A percentile compares a stretch with the other conserved stretches of the same genome.
Evolutionary conservation across 768 basidiomycete species (phyloP).

Genomic region (Panaeolus cyanescens): DNA sequence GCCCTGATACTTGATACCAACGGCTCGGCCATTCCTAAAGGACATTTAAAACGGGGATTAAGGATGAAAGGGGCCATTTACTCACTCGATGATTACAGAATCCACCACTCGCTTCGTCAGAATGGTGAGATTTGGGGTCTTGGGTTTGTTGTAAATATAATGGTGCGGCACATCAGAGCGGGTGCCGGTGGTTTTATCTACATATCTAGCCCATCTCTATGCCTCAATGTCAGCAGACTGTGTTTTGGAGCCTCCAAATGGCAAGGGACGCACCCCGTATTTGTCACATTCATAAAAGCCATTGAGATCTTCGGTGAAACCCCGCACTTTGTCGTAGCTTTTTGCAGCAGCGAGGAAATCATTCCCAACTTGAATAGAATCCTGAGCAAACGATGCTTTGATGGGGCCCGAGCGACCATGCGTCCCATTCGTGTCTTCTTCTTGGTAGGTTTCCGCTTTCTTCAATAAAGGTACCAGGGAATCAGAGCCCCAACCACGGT

Average conservation of each 20-base stretch:
- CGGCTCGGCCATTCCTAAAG: conserved; percentile 40
- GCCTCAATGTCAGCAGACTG: neutral
- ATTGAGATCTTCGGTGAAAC: conserved; percentile 48
- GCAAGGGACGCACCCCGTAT: conserved; percentile 53
- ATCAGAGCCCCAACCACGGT: conserved; percentile 62
- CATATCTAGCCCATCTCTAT: conserved; percentile 62
- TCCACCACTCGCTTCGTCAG: conserved; percentile 41
- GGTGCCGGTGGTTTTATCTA: conserved; percentile 49
- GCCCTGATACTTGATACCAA: conserved; percentile 54
- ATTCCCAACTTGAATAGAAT: conserved; percentile 41
- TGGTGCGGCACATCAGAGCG: conserved; percentile 60
- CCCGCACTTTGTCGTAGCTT: conserved; percentile 49
- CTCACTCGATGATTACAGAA: conserved; percentile 52
- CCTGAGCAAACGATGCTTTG: conserved; percentile 45
- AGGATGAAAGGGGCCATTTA: neutral
- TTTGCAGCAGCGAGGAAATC: conserved; percentile 19
- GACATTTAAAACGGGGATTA: too few species aligned
- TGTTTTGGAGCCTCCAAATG: too few species aligned
- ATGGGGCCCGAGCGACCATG: conserved; percentile 58
- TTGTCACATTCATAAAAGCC: conserved; percentile 38
- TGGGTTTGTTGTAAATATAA: conserved; percentile 49
- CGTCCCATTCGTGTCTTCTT: conserved; percentile 25
- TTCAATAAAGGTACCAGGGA: conserved; percentile 57
- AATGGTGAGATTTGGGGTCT: conserved; percentile 43
- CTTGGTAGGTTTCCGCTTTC: conserved; percentile 51